Evolutionary conservation across 139 green algal species (phyloP).

Genomic region (Gonium pectorale): DNA sequence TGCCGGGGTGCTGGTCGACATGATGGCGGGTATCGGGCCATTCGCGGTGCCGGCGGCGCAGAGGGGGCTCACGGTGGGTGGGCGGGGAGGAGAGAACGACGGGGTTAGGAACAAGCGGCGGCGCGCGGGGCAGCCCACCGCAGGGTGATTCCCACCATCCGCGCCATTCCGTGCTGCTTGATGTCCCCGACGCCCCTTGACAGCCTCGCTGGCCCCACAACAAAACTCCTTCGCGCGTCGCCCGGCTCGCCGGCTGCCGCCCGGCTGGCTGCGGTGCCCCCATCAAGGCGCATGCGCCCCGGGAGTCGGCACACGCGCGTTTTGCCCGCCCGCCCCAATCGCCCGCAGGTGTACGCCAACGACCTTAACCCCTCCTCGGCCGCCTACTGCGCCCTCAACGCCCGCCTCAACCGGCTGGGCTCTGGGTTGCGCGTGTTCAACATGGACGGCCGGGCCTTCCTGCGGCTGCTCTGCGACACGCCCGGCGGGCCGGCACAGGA

Average conservation of each 20-base stretch:
- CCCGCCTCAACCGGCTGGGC: conserved; percentile 78
- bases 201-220: too few relatives aligned
- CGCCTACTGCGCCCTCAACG: conserved; percentile 85
- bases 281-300: too few relatives aligned
- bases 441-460: conserved; percentile 84
- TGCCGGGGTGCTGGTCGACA: conserved; percentile 76
- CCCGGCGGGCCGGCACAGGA: neutral
- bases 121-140: neutral
- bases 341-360: conserved; percentile 91
- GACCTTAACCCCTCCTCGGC: conserved; percentile 94
- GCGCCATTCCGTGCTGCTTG: too few relatives aligned
- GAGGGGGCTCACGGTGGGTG: conserved; percentile 78
- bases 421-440: conserved; percentile 71
- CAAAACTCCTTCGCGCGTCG: too few relatives aligned
- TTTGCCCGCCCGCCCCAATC: too few relatives aligned
- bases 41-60: conserved; percentile 95
- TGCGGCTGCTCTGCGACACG: conserved; percentile 67
- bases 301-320: too few relatives aligned
- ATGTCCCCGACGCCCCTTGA: too few relatives aligned
- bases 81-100: neutral
- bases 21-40: conserved; percentile 95
- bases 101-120: neutral
- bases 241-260: too few relatives aligned
- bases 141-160: too few relatives aligned
- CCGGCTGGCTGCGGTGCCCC: too few relatives aligned